phyloP scores from a whole-genome alignment of 2,329 filamentous ascomycete species.

The Nigrograna mackinnonii region DNA sequence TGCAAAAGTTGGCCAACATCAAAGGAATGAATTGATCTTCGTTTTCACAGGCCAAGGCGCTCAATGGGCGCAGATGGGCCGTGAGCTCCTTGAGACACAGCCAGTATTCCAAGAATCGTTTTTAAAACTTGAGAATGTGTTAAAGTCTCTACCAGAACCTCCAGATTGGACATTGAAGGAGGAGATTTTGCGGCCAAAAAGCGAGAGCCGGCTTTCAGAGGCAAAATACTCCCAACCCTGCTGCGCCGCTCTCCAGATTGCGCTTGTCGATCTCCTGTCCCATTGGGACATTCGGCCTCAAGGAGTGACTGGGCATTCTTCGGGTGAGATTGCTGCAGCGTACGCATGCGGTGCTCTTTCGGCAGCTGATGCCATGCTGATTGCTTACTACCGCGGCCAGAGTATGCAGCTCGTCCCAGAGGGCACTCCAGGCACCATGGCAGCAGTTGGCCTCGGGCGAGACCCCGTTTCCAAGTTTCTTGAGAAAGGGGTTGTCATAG shows the following conservation, averaged over 20 bases:
- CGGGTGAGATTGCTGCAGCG: conserved; percentile 26
- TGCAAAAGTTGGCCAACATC: not conserved
- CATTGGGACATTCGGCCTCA: conserved; percentile 10
- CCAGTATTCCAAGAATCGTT: conserved; percentile 1
- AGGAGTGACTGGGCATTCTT: conserved; percentile 21
- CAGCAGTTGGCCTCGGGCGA: conserved; percentile 2
- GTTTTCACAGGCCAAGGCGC: conserved; percentile 50
- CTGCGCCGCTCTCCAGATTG: conserved; percentile 16
- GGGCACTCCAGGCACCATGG: conserved; percentile 4
- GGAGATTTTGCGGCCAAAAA: not conserved
- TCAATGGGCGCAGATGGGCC: conserved; percentile 46
- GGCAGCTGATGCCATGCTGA: conserved; percentile 8
- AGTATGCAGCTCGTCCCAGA: not conserved
- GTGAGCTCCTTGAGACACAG: conserved; percentile 27
- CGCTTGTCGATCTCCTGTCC: conserved; percentile 8
- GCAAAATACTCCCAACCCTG: conserved; percentile 18
- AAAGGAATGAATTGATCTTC: not conserved
- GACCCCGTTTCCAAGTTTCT: not conserved
- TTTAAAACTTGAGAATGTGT: not conserved
- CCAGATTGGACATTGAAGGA: conserved; percentile 1
- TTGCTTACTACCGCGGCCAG: conserved; percentile 11
- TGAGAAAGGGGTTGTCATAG: conserved; percentile 2
- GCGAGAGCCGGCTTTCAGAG: conserved; percentile 8
- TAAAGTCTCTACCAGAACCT: conserved; percentile 1
- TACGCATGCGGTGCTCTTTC: conserved; percentile 19